Evolutionary conservation across 257 asterid genomes (phyloP), one percentile per base, ranked within the genome.

Genomic region (Solanum phureja): DNA sequence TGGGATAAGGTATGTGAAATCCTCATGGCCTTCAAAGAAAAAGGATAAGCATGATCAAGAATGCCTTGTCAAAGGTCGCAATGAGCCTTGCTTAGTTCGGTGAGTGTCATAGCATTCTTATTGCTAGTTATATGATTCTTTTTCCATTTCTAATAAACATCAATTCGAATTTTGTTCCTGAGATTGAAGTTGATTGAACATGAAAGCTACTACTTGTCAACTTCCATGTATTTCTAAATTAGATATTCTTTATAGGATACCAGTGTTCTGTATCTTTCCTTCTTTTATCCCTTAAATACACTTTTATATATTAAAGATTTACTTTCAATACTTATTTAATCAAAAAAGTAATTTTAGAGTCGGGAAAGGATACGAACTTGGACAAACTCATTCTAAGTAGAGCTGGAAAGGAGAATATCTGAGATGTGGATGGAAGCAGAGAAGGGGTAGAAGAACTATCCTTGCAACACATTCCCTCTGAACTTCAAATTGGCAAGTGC

Each of bases 51-150:
- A 97, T 75, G 98, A 95, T 89, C 92, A 89, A 11, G 94, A 92
- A 77, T 95, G 95, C 92, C 91, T 93, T 49, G 95, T 97, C 85
- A 97, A 97, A 93, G 99, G 98, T 85, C 98, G 99, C 88, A 97
- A 95, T 37, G 99, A 97, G 88, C 99, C 99, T 71, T 97, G 99
- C 88, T 92, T 92, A 91, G 98, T 95, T 34, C 92, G 98, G 98
- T 95, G 85, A 92, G 98, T 85, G 56, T 69, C 86, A 58, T 83
- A 60, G 81, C 31, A 72, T 74, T 71, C 58, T 74, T 87, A 33
- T 87, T 83, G 56, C 86, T 21, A 8, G 56, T 68, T 69, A 46
- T 85, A 64, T 85, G 79, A 85, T 44, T 29, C 9, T 40, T 42
- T 27, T 6, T 2, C 40, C 79, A 16, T 69, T 86, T 37, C 13